Conservation (phyloP, 345 rosid species). For the Salix suchowensis region DNA sequence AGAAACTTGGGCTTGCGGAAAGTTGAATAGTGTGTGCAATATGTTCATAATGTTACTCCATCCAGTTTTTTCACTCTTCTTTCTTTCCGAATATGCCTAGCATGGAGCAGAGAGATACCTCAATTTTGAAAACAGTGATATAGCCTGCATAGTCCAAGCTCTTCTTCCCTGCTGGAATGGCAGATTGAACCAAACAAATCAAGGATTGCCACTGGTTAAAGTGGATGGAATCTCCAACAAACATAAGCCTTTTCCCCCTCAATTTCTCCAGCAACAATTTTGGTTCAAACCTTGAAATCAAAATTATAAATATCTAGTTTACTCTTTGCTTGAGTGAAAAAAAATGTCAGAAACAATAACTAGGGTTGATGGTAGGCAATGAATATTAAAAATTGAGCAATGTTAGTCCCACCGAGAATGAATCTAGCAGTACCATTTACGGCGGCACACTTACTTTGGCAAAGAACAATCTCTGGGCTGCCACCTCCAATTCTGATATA, state of each 20-base stretch:
- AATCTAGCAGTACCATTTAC: too few relatives aligned
- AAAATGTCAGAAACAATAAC: not conserved
- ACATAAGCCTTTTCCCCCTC: conserved; percentile 24
- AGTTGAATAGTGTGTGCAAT: not conserved
- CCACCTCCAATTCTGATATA: conserved; percentile 22
- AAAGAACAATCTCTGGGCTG: conserved; percentile 13
- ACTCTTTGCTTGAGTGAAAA: not conserved
- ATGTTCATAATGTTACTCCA: not conserved
- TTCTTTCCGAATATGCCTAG: not conserved
- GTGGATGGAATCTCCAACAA: conserved; percentile 25
- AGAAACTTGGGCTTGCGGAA: not conserved
- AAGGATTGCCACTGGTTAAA: conserved; percentile 23
- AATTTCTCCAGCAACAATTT: conserved; percentile 33
- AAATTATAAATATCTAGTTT: too few relatives aligned
- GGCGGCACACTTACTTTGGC: conserved; percentile 4
- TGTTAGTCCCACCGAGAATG: too few relatives aligned
- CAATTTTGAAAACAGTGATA: conserved; percentile 14
- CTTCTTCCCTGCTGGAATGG: conserved; percentile 12
- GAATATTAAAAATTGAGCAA: too few relatives aligned
- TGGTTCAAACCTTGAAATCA: conserved; percentile 36
- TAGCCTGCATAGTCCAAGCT: conserved; percentile 4
- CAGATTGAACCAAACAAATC: conserved; percentile 22
- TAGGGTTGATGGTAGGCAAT: too few relatives aligned
- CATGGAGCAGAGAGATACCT: not conserved
- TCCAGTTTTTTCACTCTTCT: not conserved